These are phyloP conservation scores for Lactarius evosmus DNA, from an alignment of 768 basidiomycete species.

Conservation along the genomic window DNA sequence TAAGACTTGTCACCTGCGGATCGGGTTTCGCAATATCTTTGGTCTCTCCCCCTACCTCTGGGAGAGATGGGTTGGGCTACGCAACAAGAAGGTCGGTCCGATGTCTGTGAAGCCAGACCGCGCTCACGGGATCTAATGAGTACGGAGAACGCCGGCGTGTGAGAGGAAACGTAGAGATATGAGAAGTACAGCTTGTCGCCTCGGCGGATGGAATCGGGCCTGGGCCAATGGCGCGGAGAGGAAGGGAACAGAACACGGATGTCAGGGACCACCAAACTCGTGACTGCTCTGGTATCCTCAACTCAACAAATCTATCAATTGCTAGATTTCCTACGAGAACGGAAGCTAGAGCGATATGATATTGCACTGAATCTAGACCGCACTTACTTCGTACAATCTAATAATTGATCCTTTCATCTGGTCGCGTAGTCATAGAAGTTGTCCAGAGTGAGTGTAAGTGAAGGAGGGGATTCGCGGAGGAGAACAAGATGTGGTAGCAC, in stretches of 20 bases:
- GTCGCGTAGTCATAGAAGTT: neutral
- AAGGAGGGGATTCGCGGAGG: too few relatives aligned
- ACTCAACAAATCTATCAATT: neutral
- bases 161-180: neutral
- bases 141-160: neutral
- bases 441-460: neutral
- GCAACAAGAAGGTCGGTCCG: neutral
- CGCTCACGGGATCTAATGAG: neutral
- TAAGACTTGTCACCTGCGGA: too few relatives aligned
- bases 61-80: neutral
- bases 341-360: neutral
- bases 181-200: neutral
- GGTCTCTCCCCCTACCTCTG: too few relatives aligned
- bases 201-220: neutral
- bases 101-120: neutral
- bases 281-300: neutral
- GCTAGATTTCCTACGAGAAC: neutral
- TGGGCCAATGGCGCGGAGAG: neutral
- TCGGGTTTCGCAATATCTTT: too few relatives aligned
- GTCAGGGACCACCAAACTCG: neutral
- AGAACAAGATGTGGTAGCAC: neutral
- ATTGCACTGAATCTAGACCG: neutral
- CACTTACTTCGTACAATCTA: neutral
- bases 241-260: neutral
- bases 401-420: neutral